A percentile compares a stretch with the other conserved stretches of the same genome.
Evolutionary conservation across 176 grass and related monocot species (phyloP).

Genomic region (Bromus sterilis): DNA sequence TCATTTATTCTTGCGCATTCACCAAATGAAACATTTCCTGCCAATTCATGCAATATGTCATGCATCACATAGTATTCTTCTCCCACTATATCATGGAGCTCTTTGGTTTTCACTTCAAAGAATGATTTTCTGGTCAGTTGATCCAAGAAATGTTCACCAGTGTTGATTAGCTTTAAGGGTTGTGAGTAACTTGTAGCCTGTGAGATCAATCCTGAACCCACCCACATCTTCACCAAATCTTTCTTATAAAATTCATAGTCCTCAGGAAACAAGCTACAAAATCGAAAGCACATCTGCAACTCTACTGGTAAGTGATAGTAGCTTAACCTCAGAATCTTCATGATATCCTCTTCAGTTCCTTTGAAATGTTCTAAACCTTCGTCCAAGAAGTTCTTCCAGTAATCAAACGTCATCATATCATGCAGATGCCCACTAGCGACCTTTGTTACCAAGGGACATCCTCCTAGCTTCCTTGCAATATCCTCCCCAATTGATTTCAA

Average conservation of each 20-base stretch:
- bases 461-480: slow-evolving; percentile 25
- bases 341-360: slow-evolving; percentile 9
- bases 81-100: not conserved
- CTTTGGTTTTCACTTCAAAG: not conserved
- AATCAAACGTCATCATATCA: not conserved
- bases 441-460: slow-evolving; percentile 50
- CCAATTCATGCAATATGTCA: slow-evolving; percentile 11
- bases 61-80: slow-evolving; percentile 12
- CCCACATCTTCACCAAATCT: slow-evolving; percentile 40
- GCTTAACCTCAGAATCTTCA: not conserved
- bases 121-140: slow-evolving; percentile 45
- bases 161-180: not conserved
- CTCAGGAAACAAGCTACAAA: slow-evolving; percentile 45
- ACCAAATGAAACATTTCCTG: slow-evolving; percentile 15
- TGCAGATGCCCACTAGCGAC: slow-evolving; percentile 26
- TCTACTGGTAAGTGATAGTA: slow-evolving; percentile 19
- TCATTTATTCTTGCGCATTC: slow-evolving; percentile 9
- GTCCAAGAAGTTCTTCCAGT: slow-evolving; percentile 31
- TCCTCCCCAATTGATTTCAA: slow-evolving; percentile 22
- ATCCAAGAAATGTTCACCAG: slow-evolving; percentile 12
- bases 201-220: slow-evolving; percentile 31
- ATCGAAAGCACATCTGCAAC: slow-evolving; percentile 50
- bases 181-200: not conserved
- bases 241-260: slow-evolving; percentile 16
- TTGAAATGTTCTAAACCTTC: not conserved